Conservation (phyloP, 352 stramenopile genomes). For the Sclerospora graminicola region DNA sequence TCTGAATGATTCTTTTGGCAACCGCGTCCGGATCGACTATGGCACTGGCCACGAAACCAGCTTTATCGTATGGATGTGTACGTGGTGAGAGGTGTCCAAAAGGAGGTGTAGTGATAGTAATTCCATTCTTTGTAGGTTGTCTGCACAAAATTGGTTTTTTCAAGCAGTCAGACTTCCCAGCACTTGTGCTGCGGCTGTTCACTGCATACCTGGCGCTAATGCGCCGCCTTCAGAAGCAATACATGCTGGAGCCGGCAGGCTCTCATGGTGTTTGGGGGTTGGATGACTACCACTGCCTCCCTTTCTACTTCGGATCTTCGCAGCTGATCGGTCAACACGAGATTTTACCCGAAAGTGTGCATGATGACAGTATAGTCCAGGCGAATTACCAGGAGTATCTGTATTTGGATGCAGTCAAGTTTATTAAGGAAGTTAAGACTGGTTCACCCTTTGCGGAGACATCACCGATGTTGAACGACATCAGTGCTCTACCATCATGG, state of each 20-base stretch:
- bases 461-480: constrained; percentile 91
- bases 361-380: constrained; percentile 62
- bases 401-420: constrained; percentile 89
- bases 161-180: constrained; percentile 67
- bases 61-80: constrained; percentile 93
- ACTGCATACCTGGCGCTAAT: constrained; percentile 91
- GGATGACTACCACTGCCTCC: constrained; percentile 98
- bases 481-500: constrained; percentile 84
- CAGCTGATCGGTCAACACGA: constrained; percentile 85
- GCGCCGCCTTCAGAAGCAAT: constrained; percentile 90
- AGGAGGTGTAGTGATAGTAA: constrained; percentile 4
- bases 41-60: constrained; percentile 97
- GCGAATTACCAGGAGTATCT: constrained; percentile 72
- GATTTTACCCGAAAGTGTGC: constrained; percentile 60
- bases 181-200: constrained; percentile 88
- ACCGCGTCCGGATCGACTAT: constrained; percentile 96
- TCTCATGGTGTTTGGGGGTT: constrained; percentile 98
- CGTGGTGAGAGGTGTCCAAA: constrained; percentile 8
- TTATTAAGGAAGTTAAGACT: constrained; percentile 88
- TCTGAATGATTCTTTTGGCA: constrained; percentile 94
- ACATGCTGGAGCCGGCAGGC: constrained; percentile 98
- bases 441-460: constrained; percentile 88
- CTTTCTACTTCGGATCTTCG: constrained; percentile 96
- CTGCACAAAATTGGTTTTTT: constrained; percentile 89
- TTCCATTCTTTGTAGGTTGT: constrained; percentile 32